These are phyloP conservation scores for Hyphodiscus hymeniophilus DNA, from an alignment of 495 filamentous ascomycete species.

Conservation along the genomic window DNA sequence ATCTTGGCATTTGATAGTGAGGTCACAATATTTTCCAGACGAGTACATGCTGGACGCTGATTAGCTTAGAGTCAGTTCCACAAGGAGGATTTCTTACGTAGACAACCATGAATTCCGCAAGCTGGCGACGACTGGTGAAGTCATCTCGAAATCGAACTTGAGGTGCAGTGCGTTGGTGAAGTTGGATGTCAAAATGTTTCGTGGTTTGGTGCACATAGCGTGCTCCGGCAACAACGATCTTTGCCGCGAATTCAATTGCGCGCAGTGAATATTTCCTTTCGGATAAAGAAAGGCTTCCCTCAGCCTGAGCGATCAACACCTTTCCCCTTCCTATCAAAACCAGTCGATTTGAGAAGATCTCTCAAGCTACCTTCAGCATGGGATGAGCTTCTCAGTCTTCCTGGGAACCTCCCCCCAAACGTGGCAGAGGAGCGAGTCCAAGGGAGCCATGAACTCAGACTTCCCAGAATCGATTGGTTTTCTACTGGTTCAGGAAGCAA, in stretches of 20 bases:
- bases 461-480: conserved; percentile 15
- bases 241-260: no score
- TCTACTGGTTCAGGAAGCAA: conserved; percentile 6
- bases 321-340: conserved; percentile 22
- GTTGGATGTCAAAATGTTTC: background rate
- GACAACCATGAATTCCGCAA: no score
- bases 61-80: background rate
- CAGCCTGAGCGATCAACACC: conserved; percentile 17
- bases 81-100: no score
- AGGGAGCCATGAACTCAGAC: conserved; percentile 21
- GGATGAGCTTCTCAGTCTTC: conserved; percentile 16
- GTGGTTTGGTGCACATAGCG: background rate
- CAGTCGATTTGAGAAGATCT: conserved; percentile 19
- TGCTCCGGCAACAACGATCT: no score
- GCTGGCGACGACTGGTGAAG: no score
- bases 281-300: no score
- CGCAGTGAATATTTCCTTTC: no score
- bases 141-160: no score
- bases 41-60: background rate
- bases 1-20: conserved; percentile 12
- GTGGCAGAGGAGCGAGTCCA: conserved; percentile 9
- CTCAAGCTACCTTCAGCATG: conserved; percentile 24
- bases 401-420: conserved; percentile 1
- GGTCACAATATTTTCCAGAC: conserved; percentile 13
- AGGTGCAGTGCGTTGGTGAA: no score